These are phyloP conservation scores for Polyporus arcularius DNA, from an alignment of 768 basidiomycete species.

Conservation along the genomic window DNA sequence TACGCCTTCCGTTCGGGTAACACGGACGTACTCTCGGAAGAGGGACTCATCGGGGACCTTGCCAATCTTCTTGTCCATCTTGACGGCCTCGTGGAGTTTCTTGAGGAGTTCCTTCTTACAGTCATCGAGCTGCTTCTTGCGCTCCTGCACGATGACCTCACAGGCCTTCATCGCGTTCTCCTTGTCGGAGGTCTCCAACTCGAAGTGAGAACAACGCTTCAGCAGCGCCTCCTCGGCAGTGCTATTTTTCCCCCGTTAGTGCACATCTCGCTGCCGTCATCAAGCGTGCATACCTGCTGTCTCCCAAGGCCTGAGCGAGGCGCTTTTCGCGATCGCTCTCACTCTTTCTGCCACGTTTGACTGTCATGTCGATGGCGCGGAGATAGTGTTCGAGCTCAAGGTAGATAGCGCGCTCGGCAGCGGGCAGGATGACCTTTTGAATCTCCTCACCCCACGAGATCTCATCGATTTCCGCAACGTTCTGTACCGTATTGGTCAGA, in stretches of 20 bases:
- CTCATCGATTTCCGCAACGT: constrained; percentile 95
- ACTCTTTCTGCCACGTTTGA: constrained; percentile 64
- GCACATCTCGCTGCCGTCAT: not conserved
- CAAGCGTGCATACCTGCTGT: constrained; percentile 62
- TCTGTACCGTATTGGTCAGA: constrained; percentile 44
- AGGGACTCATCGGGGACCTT: constrained; percentile 67
- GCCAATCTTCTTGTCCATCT: constrained; percentile 68
- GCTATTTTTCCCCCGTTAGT: constrained; percentile 38
- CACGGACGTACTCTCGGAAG: constrained; percentile 77
- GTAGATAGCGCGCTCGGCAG: constrained; percentile 93
- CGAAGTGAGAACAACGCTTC: constrained; percentile 95
- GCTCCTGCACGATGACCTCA: constrained; percentile 85
- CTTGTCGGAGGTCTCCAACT: constrained; percentile 65
- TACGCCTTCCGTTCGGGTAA: constrained; percentile 67
- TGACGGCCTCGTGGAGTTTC: constrained; percentile 65
- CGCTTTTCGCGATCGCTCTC: constrained; percentile 86
- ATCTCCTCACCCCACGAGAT: constrained; percentile 76
- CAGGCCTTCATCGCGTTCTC: constrained; percentile 89
- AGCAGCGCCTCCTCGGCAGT: constrained; percentile 90
- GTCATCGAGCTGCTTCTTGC: constrained; percentile 74
- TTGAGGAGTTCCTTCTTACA: constrained; percentile 74
- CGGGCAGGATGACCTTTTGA: constrained; percentile 73
- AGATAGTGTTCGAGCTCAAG: constrained; percentile 93
- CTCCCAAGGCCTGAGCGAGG: constrained; percentile 83
- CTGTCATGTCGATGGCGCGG: constrained; percentile 84